A percentile compares a stretch with the other conserved stretches of the same genome.
These are phyloP conservation scores for Glycyrrhiza uralensis DNA, from an alignment of 306 rosid genomes.

Conservation along the genomic window DNA sequence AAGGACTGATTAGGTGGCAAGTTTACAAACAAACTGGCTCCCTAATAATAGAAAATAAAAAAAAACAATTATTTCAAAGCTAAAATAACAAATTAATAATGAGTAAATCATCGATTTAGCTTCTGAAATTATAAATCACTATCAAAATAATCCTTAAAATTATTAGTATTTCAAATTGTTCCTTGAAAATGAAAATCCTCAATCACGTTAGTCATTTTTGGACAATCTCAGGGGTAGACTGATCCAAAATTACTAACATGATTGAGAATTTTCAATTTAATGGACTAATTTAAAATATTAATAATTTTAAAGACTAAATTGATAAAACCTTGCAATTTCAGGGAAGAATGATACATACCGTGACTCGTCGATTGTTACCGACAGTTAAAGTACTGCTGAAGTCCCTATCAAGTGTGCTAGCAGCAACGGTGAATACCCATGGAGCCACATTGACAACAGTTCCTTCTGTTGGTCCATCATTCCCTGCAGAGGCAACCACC, in stretches of 20 bases:
- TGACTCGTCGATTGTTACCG: conserved; percentile 26
- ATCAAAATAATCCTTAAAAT: too few relatives aligned
- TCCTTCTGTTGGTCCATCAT: conserved; percentile 48
- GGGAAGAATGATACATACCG: conserved; percentile 5
- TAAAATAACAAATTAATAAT: not conserved
- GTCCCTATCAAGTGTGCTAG: conserved; percentile 61
- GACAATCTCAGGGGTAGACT: too few relatives aligned
- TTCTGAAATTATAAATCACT: too few relatives aligned
- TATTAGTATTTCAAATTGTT: too few relatives aligned
- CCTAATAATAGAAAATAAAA: conserved; percentile 28
- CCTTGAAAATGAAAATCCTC: too few relatives aligned
- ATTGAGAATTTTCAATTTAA: too few relatives aligned
- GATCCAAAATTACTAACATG: too few relatives aligned
- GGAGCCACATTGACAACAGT: conserved; percentile 55
- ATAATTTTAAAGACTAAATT: too few relatives aligned
- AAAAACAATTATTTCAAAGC: not conserved
- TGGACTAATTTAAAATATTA: too few relatives aligned
- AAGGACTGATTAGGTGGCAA: conserved; percentile 37
- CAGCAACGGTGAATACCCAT: conserved; percentile 60
- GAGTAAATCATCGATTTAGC: too few relatives aligned
- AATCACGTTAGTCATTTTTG: too few relatives aligned
- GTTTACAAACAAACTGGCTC: conserved; percentile 43
- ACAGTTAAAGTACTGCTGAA: conserved; percentile 46
- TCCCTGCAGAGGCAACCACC: conserved; percentile 58
- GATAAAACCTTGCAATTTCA: too few relatives aligned